Evolutionary conservation across 2,329 filamentous ascomycete species (phyloP).

Genomic region (Cladosporium sp.): DNA sequence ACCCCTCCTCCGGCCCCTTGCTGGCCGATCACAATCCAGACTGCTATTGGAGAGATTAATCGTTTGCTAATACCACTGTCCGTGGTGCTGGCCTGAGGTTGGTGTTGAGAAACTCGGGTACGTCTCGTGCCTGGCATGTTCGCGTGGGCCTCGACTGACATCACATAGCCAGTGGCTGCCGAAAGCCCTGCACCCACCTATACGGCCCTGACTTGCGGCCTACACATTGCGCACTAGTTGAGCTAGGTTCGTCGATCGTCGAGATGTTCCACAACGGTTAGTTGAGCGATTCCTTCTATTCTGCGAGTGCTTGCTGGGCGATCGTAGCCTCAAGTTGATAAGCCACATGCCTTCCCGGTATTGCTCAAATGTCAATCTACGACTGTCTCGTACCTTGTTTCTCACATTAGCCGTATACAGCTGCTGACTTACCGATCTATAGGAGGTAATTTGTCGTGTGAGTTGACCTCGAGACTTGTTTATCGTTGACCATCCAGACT

Average conservation of each 20-base stretch:
- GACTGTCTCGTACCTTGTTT: background rate
- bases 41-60: slow-evolving; percentile 28
- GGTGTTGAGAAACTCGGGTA: slow-evolving; percentile 25
- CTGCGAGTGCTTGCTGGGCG: background rate
- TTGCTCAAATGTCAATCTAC: background rate
- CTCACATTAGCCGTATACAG: background rate
- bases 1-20: slow-evolving; percentile 27
- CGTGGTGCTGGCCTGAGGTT: slow-evolving; percentile 21
- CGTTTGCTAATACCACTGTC: slow-evolving; percentile 20
- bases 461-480: slow-evolving; percentile 18
- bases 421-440: slow-evolving; percentile 14
- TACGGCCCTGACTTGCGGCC: slow-evolving; percentile 29
- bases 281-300: slow-evolving; percentile 24
- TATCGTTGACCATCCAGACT: slow-evolving; percentile 14
- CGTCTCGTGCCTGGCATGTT: slow-evolving; percentile 35
- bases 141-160: slow-evolving; percentile 26
- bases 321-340: slow-evolving; percentile 25
- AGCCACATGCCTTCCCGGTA: slow-evolving; percentile 30
- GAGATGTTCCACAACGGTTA: slow-evolving; percentile 34
- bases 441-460: slow-evolving; percentile 27
- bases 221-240: slow-evolving; percentile 26
- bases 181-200: slow-evolving; percentile 28
- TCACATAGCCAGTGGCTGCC: slow-evolving; percentile 29
- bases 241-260: slow-evolving; percentile 24
- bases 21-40: slow-evolving; percentile 33